Evolutionary conservation across 2,329 filamentous ascomycete genomes (phyloP).

Genomic region (Botrytis paeoniae): DNA sequence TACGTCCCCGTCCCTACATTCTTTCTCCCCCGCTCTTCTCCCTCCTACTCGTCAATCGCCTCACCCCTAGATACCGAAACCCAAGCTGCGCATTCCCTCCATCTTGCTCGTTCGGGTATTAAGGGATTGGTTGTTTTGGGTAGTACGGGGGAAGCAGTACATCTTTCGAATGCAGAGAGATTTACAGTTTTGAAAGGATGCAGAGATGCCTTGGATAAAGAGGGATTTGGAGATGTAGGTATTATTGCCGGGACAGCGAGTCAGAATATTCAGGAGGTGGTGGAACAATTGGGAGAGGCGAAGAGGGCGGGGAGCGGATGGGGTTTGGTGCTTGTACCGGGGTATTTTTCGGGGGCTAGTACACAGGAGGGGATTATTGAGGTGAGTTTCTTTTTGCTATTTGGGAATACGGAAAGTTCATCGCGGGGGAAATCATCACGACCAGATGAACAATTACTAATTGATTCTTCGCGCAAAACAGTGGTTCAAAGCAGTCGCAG

Average conservation of each 20-base stretch:
- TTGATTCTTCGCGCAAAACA: conserved; percentile 34
- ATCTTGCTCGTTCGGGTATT: conserved; percentile 58
- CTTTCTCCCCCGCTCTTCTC: conserved; percentile 43
- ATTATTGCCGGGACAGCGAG: conserved; percentile 58
- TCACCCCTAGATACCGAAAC: conserved; percentile 46
- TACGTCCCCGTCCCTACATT: conserved; percentile 60
- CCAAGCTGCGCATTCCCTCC: conserved; percentile 56
- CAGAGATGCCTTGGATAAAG: conserved; percentile 51
- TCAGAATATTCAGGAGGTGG: conserved; percentile 54
- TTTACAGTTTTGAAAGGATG: conserved; percentile 52
- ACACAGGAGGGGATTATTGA: conserved; percentile 57
- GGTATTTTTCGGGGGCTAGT: conserved; percentile 60
- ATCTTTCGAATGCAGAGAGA: conserved; percentile 56
- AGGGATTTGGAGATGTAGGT: conserved; percentile 56
- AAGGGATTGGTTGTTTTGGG: conserved; percentile 60
- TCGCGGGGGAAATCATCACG: neutral
- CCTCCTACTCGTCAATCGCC: conserved; percentile 30
- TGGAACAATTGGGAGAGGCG: conserved; percentile 49
- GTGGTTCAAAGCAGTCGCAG: conserved; percentile 17
- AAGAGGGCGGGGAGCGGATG: conserved; percentile 58
- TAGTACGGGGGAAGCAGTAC: conserved; percentile 62
- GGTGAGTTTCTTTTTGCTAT: conserved; percentile 37
- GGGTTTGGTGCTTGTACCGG: conserved; percentile 61
- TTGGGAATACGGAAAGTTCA: conserved; percentile 45
- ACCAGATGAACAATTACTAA: neutral